Conservation (phyloP, 2,329 filamentous ascomycete genomes). For the Fusarium drepaniforme region DNA sequence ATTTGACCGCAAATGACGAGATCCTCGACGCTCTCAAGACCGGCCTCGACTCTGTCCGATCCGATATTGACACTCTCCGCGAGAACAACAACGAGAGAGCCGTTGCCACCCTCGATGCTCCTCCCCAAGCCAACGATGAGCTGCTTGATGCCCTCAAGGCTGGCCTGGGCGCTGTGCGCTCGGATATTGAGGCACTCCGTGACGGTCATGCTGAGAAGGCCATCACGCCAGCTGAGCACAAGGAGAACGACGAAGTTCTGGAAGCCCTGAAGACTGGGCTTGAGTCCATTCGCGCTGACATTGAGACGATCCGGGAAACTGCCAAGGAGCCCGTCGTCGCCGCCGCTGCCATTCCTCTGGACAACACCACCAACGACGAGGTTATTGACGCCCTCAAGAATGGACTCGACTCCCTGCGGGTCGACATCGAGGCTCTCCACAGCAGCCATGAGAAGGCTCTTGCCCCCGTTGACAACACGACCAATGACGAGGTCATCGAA, state of each 20-base stretch:
- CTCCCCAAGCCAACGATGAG: slow-evolving; percentile 80
- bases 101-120: slow-evolving; percentile 53
- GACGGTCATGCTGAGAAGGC: slow-evolving; percentile 63
- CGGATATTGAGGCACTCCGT: slow-evolving; percentile 83
- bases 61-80: slow-evolving; percentile 84
- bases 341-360: slow-evolving; percentile 62
- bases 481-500: slow-evolving; percentile 38
- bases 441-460: slow-evolving; percentile 63
- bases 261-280: slow-evolving; percentile 64
- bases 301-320: slow-evolving; percentile 64
- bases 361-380: slow-evolving; percentile 83
- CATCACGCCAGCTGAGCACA: slow-evolving; percentile 51
- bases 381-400: slow-evolving; percentile 84
- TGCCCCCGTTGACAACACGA: slow-evolving; percentile 25
- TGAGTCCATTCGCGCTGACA: slow-evolving; percentile 38
- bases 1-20: slow-evolving; percentile 88
- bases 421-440: slow-evolving; percentile 80
- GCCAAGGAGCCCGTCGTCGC: slow-evolving; percentile 39
- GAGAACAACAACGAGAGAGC: slow-evolving; percentile 64
- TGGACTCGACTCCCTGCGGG: slow-evolving; percentile 76
- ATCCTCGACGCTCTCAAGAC: slow-evolving; percentile 88
- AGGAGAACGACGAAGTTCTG: slow-evolving; percentile 84
- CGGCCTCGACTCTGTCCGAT: slow-evolving; percentile 80
- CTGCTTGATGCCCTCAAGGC: slow-evolving; percentile 88
- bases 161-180: slow-evolving; percentile 80